Conservation (phyloP, 1,139 yeast genomes). For the Chernovozyma sophiae-reginae region DNA sequence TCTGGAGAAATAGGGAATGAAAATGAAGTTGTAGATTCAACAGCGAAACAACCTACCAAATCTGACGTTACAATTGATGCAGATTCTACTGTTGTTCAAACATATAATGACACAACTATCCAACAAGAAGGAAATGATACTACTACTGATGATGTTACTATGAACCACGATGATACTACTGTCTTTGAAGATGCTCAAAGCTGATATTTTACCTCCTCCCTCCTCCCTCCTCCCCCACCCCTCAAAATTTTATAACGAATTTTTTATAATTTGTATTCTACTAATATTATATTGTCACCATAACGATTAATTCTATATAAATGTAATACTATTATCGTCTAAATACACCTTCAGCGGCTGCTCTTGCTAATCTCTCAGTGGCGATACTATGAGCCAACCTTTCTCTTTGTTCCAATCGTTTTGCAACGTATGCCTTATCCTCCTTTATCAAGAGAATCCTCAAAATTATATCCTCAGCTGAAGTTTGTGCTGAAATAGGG, state of each 20-base stretch:
- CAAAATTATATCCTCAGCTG: conserved; percentile 64
- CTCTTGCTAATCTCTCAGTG: conserved; percentile 52
- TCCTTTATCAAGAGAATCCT: conserved; percentile 51
- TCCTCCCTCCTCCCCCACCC: no score
- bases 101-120: conserved; percentile 39
- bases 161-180: conserved; percentile 28
- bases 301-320: no score
- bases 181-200: conserved; percentile 17
- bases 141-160: conserved; percentile 39
- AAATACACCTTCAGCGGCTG: conserved; percentile 41
- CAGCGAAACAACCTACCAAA: conserved; percentile 4
- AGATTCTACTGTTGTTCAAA: conserved; percentile 36
- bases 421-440: conserved; percentile 44
- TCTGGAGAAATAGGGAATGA: conserved; percentile 8
- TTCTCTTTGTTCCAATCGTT: conserved; percentile 59
- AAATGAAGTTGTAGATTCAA: neutral
- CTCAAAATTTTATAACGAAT: neutral
- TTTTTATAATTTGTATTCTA: neutral
- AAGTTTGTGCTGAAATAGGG: conserved; percentile 52
- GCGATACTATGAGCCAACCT: conserved; percentile 59
- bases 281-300: neutral
- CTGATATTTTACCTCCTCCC: neutral
- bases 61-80: conserved; percentile 23
- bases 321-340: conserved; percentile 1
- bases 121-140: conserved; percentile 44